These are phyloP conservation scores for Calvatia gigantea DNA, from an alignment of 768 basidiomycete species.

Conservation along the genomic window DNA sequence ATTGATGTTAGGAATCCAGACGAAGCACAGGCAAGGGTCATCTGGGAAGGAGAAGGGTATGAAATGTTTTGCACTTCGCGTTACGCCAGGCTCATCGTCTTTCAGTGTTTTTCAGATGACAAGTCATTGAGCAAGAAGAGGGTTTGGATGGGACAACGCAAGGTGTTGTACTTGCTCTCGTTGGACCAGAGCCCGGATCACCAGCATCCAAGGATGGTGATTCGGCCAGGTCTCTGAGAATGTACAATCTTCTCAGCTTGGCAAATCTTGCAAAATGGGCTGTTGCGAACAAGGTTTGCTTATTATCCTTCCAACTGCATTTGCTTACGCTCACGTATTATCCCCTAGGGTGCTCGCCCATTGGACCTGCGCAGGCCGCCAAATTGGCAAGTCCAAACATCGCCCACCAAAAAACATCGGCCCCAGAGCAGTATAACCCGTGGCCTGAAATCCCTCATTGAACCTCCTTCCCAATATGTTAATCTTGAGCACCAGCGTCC, in stretches of 20 bases:
- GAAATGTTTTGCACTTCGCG: conserved; percentile 16
- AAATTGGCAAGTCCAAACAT: conserved; percentile 48
- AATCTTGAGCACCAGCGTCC: conserved; percentile 18
- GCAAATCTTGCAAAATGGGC: conserved; percentile 75
- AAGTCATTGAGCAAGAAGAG: conserved; percentile 66
- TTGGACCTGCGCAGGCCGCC: conserved; percentile 54
- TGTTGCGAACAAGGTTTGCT: conserved; percentile 57
- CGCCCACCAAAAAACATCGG: conserved; percentile 46
- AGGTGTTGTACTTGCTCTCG: conserved; percentile 75
- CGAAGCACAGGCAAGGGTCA: conserved; percentile 61
- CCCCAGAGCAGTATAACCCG: conserved; percentile 57
- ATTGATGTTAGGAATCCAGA: conserved; percentile 57
- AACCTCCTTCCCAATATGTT: conserved; percentile 19
- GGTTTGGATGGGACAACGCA: conserved; percentile 48
- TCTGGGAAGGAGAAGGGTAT: conserved; percentile 81
- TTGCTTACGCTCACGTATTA: conserved; percentile 7
- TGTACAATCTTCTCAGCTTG: conserved; percentile 81
- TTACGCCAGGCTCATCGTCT: background rate
- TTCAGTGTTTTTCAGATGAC: conserved; percentile 75
- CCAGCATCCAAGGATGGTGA: conserved; percentile 38
- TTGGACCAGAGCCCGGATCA: conserved; percentile 58
- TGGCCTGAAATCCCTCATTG: conserved; percentile 59
- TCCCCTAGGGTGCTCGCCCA: conserved; percentile 50
- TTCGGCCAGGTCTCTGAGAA: conserved; percentile 55
- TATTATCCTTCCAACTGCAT: background rate